Percentiles rank a stretch among this genome's conserved stretches.
phyloP scores from a whole-genome alignment of 768 basidiomycete species.

The Galerina sulciceps region DNA sequence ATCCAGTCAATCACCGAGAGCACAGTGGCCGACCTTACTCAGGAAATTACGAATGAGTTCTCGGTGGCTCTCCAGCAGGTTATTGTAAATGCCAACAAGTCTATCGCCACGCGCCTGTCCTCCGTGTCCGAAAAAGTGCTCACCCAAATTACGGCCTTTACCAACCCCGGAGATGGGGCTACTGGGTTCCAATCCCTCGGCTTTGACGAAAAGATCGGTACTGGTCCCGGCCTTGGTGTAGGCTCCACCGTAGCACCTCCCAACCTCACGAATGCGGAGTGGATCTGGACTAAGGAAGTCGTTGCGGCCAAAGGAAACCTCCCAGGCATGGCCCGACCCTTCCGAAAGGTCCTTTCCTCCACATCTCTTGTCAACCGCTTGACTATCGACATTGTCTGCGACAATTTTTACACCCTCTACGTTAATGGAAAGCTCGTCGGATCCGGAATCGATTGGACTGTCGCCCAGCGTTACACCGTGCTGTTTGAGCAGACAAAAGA shows the following conservation, averaged over 20 bases:
- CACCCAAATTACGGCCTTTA: too few relatives aligned
- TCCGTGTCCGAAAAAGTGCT: too few relatives aligned
- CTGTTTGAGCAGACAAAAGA: slow-evolving; percentile 8
- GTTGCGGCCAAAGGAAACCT: slow-evolving; percentile 7
- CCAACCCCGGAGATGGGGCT: too few relatives aligned
- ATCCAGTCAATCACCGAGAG: too few relatives aligned
- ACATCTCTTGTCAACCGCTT: slow-evolving; percentile 19
- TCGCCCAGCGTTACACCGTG: slow-evolving; percentile 10
- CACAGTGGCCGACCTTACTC: too few relatives aligned
- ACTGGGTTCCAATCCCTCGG: too few relatives aligned
- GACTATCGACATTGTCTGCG: slow-evolving; percentile 27
- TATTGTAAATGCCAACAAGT: too few relatives aligned
- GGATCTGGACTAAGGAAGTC: slow-evolving; percentile 37
- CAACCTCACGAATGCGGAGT: slow-evolving; percentile 8
- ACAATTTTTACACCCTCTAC: slow-evolving; percentile 31
- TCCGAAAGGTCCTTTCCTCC: slow-evolving; percentile 29
- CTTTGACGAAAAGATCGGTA: too few relatives aligned
- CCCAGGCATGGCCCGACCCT: slow-evolving; percentile 28
- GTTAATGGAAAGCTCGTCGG: slow-evolving; percentile 31
- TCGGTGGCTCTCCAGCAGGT: too few relatives aligned
- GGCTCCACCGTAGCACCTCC: neutral
- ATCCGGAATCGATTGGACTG: slow-evolving; percentile 16
- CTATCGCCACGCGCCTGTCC: too few relatives aligned
- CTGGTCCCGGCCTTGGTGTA: too few relatives aligned
- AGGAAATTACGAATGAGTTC: too few relatives aligned